Base-by-base conservation (phyloP, 176 grass and related monocot genomes). In the Eleusine indica region DNA sequence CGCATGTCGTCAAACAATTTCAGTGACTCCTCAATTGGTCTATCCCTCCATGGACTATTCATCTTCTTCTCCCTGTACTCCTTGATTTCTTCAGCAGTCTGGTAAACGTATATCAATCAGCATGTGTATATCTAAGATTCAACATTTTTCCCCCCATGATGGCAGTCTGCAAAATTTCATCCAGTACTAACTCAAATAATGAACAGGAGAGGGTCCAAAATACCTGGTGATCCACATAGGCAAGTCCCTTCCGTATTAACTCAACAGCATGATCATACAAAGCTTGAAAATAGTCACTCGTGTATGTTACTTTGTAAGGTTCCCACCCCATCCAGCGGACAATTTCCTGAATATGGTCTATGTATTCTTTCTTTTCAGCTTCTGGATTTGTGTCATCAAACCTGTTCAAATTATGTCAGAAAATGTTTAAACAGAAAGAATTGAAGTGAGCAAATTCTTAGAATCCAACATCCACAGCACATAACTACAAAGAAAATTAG, bases 371-470 rank as follows among this genome's bases (percentile, higher is more conserved):
- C 83, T 99, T 99, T 80, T 99, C 93, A 75, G 96, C 96, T 84
- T 99, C 96, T 67, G 96, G 97, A 78, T 99, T 96, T 74, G 97
- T 99, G 65, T 99, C 97, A 84, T 99, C 97, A 86, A 96, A 99
- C 81, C 97, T 99, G 74, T 90, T 75, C 52, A 86, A 44, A 87
- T 32, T 18, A 78, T 2, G 51, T 79, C 19, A 48, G 43, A 66
- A 30, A 56, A 47, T 12, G 38, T 66, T 43, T 75, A 87, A 42
- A 16, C 16, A 68, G 74, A 80, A 70, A 57, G 16, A 79, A 68
- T 40, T n/a, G 30, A 68, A 68, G 14, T 19, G 62, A 73, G 46
- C 13, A 63, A 58, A 41, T 48, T 64, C 10, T 32, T 60, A 21
- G 40, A 68, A 32, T 74, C 65, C 22, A 28, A 9, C 10, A 74